Percentiles rank a stretch among this genome's conserved stretches.
Conservation (phyloP, 257 asterid genomes). For the Solanum pinnatisectum region DNA sequence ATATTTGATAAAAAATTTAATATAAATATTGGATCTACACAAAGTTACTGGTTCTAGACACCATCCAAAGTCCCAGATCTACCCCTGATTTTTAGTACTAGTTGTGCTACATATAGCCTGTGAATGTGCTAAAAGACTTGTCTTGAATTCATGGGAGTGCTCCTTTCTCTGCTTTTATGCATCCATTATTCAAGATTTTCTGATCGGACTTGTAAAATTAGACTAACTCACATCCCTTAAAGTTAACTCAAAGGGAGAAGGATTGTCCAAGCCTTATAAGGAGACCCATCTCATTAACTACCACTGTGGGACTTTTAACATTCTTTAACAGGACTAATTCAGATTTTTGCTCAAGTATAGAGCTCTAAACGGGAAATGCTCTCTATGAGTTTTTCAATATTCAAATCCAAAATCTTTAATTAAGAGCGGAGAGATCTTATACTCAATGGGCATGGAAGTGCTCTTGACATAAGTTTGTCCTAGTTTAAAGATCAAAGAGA, state of each 20-base stretch:
- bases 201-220: not conserved
- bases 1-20: too few relatives aligned
- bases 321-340: not conserved
- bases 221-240: fast-evolving
- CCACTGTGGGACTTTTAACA: too few relatives aligned
- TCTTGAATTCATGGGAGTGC: not conserved
- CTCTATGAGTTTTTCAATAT: not conserved
- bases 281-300: too few relatives aligned
- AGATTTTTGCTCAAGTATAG: not conserved
- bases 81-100: not conserved
- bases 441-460: not conserved
- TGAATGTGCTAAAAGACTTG: not conserved
- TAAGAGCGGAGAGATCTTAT: not conserved
- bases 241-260: fast-evolving
- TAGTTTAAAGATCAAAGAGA: not conserved
- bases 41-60: not conserved
- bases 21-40: too few relatives aligned
- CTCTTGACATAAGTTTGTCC: not conserved
- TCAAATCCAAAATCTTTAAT: not conserved
- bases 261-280: too few relatives aligned
- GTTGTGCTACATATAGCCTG: not conserved
- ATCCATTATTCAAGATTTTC: not conserved
- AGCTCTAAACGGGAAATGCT: not conserved
- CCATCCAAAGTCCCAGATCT: not conserved
- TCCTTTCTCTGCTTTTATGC: not conserved